These are phyloP conservation scores for Persicaria tinctoria DNA, from an alignment of 148 eudicot species.

Conservation along the genomic window DNA sequence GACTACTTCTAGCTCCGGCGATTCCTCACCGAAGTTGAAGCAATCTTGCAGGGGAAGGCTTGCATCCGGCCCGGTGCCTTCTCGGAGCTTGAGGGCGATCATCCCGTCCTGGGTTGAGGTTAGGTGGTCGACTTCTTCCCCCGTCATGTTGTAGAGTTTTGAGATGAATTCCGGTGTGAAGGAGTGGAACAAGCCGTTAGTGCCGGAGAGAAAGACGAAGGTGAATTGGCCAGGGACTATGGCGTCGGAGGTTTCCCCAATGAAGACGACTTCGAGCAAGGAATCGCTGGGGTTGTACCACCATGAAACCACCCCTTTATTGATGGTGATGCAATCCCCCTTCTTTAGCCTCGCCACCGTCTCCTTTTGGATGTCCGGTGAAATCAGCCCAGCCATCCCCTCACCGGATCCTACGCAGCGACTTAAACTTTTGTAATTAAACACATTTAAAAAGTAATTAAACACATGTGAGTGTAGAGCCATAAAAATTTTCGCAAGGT, in stretches of 20 bases:
- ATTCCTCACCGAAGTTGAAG: conserved; percentile 5
- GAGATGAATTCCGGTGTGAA: conserved; percentile 24
- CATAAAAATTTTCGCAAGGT: too few relatives aligned
- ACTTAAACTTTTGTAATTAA: background rate
- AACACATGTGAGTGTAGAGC: too few relatives aligned
- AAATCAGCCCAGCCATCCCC: conserved; percentile 26
- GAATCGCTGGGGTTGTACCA: conserved; percentile 45
- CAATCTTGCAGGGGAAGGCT: background rate
- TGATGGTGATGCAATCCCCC: conserved; percentile 32
- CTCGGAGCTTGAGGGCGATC: background rate
- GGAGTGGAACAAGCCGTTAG: conserved; percentile 18
- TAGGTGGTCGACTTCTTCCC: background rate
- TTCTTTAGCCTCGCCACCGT: conserved; percentile 26
- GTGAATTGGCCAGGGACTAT: conserved; percentile 25
- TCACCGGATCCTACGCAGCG: background rate
- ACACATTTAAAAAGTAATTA: background rate
- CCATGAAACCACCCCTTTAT: conserved; percentile 35
- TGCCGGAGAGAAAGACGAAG: conserved; percentile 31
- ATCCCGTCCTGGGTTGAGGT: background rate
- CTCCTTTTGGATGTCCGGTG: conserved; percentile 19
- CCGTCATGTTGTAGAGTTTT: background rate
- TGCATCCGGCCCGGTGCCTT: background rate
- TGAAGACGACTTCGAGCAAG: conserved; percentile 20
- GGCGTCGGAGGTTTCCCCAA: conserved; percentile 30
- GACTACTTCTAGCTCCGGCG: conserved; percentile 10